Evolutionary conservation across 768 basidiomycete species (phyloP), one percentile per base, ranked within the genome.

Genomic region (Serendipita sp.): DNA sequence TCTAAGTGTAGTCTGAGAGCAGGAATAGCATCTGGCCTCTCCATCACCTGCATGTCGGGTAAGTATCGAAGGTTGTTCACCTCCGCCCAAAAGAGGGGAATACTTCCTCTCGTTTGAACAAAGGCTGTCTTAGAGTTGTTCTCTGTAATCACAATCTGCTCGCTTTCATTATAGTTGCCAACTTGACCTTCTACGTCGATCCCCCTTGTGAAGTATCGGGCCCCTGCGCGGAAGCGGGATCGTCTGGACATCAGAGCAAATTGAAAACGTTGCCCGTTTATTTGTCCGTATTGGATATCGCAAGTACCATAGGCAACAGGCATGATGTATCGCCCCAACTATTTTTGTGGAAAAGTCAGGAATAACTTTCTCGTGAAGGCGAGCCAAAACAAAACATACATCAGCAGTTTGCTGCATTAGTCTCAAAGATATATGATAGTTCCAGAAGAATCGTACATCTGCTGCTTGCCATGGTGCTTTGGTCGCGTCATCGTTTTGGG

Each of bases 371-470:
- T 7, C 38, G 34, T 3, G 34, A 52, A 11, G 48, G 41, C 48
- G 44, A 30, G n/a, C 48, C n/a, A 32, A 23, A 60, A 36, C 4
- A 4, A 36, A 10, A 60, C 56, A n/a, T 38, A 60, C 56, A 36
- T 60, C 56, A 10, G 56, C 18, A 10, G 56, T 36, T 38, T 60
- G 56, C n/a, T 60, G 56, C 56, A 60, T 60, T 23, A 60, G 56
- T 60, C 35, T 60, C 28, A 18, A 8, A 15, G 48, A 38, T 8
- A 66, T 18, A 38, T 60, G 56, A 36, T 60, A 60, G 75, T 99
- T 99, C 95, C 95, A 99, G 75, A 98, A 98, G 76, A 99, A 99
- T 67, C 94, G 81, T 71, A 96, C 92, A 68, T 99, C 96, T 44
- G 86, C 91, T 74, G 82, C 79, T 76, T 91, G 83, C 88, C 87